Evolutionary conservation across 768 basidiomycete species (phyloP), one percentile per base, ranked within the genome.

Genomic region (Phanerochaete sordida): DNA sequence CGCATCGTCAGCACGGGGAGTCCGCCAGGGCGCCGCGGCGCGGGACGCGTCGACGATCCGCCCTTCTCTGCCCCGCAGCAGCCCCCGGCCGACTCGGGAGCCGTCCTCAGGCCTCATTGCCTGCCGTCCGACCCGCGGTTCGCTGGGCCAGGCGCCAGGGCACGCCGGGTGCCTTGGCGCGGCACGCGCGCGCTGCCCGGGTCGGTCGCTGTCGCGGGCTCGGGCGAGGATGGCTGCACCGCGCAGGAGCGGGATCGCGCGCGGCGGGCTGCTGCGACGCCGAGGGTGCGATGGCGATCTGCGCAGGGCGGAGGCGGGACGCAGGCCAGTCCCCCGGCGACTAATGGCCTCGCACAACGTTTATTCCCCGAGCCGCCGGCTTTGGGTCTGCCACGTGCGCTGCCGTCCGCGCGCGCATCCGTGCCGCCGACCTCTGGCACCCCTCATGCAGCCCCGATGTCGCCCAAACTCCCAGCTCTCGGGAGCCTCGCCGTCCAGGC

Each of bases 401-500:
- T 26, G 16, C 23, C 47, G 23, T 47, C 43, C 24, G n/a, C 23
- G 24, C 21, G 44, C 49, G 43, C 57, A 24, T 35, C 30, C n/a
- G n/a, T n/a, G n/a, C n/a, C n/a, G n/a, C 43, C 49, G 44, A 61
- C 60, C 51, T 51, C 58, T 52, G 59, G 35, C 52, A 55, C 44
- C 53, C 33, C 49, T 58, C 11, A 35, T 13, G 13, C 11, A 52
- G 15, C 15, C 3, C n/a, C 62, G 33, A 80, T 80, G 80, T 65
- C 78, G 57, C 71, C 76, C 37, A 71, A 76, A 65, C 68, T 68
- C 46, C 86, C 84, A 59, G 71, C 69, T 49, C 76, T 90, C 27
- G 90, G 88, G 45, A 90, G 87, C 67, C 77, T 85, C 35, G 86
- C 87, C 8, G 72, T 91, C 45, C 86, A 91, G 73, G 81, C 82